phyloP scores from a whole-genome alignment of 768 basidiomycete species.

The Naganishia vaughanmartiniae region DNA sequence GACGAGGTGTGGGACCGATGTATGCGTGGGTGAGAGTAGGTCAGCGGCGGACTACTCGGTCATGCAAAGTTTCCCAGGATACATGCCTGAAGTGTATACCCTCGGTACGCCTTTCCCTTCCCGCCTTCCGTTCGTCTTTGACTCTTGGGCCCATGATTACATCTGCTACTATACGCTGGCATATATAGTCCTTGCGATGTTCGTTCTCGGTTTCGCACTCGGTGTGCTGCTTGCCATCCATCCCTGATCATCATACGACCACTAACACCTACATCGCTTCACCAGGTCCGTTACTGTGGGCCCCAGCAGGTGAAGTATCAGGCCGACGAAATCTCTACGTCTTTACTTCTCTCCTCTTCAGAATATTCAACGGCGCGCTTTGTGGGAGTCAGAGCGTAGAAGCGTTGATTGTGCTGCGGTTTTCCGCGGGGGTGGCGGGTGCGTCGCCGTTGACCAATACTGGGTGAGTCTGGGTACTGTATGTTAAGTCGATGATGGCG shows the following conservation, averaged over 20 bases:
- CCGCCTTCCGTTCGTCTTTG: neutral
- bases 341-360: slow-evolving; percentile 40
- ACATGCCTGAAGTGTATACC: slow-evolving; percentile 31
- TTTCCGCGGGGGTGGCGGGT: slow-evolving; percentile 43
- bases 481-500: neutral
- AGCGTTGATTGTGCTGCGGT: slow-evolving; percentile 44
- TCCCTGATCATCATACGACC: neutral
- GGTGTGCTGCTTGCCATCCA: slow-evolving; percentile 42
- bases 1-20: neutral
- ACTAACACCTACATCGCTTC: neutral
- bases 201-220: slow-evolving; percentile 45
- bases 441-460: slow-evolving; percentile 43
- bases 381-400: slow-evolving; percentile 44
- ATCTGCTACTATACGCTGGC: neutral
- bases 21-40: neutral
- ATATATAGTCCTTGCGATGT: slow-evolving; percentile 28
- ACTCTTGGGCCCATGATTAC: too few species aligned
- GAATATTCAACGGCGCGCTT: slow-evolving; percentile 49
- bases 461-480: neutral
- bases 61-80: slow-evolving; percentile 29
- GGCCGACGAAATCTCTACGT: slow-evolving; percentile 45
- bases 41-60: slow-evolving; percentile 32
- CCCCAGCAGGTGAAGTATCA: slow-evolving; percentile 46
- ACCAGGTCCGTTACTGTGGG: slow-evolving; percentile 20
- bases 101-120: slow-evolving; percentile 16